phyloP scores from a whole-genome alignment of 2,329 filamentous ascomycete species.

The Escovopsis sp. region DNA sequence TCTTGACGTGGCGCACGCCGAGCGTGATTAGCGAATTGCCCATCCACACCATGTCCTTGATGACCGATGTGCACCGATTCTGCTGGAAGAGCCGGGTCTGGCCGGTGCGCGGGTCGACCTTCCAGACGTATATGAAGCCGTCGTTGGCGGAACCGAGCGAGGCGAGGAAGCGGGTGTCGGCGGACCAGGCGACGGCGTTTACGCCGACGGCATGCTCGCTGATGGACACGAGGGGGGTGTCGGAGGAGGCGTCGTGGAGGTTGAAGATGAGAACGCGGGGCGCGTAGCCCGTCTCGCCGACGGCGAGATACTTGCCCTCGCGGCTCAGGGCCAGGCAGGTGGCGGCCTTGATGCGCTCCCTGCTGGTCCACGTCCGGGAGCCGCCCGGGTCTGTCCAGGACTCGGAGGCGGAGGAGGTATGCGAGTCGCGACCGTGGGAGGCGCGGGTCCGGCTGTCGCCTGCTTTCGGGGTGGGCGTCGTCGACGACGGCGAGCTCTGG shows the following conservation, averaged over 20 bases:
- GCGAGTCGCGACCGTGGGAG: constrained; percentile 34
- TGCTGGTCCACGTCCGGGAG: constrained; percentile 69
- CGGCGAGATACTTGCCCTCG: constrained; percentile 75
- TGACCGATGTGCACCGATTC: constrained; percentile 77
- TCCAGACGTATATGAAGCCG: constrained; percentile 87
- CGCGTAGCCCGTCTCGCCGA: constrained; percentile 90
- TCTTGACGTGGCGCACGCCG: constrained; percentile 81
- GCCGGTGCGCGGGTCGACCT: constrained; percentile 67
- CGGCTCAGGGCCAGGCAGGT: constrained; percentile 81
- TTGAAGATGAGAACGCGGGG: constrained; percentile 85
- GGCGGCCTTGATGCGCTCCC: constrained; percentile 86
- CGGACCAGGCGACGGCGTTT: constrained; percentile 75
- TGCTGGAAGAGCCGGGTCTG: constrained; percentile 68
- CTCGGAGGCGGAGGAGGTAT: constrained; percentile 26
- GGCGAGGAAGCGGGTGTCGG: constrained; percentile 73
- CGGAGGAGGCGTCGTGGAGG: constrained; percentile 63
- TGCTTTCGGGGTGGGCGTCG: constrained; percentile 42
- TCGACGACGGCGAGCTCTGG: constrained; percentile 34
- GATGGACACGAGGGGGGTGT: constrained; percentile 70
- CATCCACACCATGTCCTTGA: constrained; percentile 84
- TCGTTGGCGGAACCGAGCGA: constrained; percentile 83
- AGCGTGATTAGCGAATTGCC: constrained; percentile 72
- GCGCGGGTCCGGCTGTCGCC: constrained; percentile 48
- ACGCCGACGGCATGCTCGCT: constrained; percentile 87
- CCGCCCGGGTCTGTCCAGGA: constrained; percentile 49